Evolutionary conservation across 495 filamentous ascomycete genomes (phyloP).

Genomic region (Parmelia sp.): DNA sequence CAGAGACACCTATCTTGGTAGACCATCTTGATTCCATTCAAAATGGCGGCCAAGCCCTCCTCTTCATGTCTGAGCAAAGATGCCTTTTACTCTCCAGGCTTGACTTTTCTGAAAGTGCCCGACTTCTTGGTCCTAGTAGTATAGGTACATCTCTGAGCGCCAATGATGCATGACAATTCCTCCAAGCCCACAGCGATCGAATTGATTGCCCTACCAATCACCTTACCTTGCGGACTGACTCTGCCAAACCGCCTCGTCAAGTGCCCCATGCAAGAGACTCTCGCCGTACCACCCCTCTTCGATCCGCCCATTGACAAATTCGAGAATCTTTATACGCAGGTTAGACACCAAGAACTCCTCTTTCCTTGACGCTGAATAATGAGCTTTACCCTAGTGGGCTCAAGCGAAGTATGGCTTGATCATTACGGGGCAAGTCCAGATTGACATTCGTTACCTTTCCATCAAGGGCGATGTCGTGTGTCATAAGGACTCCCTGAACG

Average conservation of each 20-base stretch:
- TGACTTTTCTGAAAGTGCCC: background rate
- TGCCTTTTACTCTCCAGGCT: background rate
- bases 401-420: constrained; percentile 21
- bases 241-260: constrained; percentile 25
- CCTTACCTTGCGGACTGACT: constrained; percentile 22
- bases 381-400: constrained; percentile 19
- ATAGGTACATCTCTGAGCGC: background rate
- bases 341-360: background rate
- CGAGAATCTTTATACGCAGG: constrained; percentile 25
- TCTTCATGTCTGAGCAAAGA: too few species aligned
- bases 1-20: too few species aligned
- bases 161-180: background rate
- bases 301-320: constrained; percentile 29
- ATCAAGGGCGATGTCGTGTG: constrained; percentile 25
- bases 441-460: constrained; percentile 22
- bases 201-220: constrained; percentile 15
- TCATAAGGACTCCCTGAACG: constrained; percentile 18
- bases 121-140: background rate
- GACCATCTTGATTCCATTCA: background rate
- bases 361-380: background rate
- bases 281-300: constrained; percentile 26
- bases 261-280: constrained; percentile 29
- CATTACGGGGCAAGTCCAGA: constrained; percentile 25
- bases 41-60: background rate
- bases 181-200: constrained; percentile 9